Base-by-base conservation (phyloP, 805 yeast species). In the Candida germanica region DNA sequence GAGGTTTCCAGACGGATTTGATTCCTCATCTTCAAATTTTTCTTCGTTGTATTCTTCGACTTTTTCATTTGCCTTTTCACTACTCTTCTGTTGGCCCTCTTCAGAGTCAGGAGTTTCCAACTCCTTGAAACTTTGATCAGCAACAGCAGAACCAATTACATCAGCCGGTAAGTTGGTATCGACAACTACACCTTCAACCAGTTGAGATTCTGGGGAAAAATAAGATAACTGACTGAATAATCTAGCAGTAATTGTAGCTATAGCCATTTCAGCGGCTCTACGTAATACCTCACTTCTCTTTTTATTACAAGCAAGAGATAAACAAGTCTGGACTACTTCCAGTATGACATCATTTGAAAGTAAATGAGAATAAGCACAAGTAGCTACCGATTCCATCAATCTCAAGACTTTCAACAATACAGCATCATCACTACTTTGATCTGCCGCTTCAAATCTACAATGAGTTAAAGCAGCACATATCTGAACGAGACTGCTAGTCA, bases 381-480 rank as follows among this genome's bases (percentile, higher is more conserved):
- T 67, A 11, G 88, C 71, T 11, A 89, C 71, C 15, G 45, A 41
- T 47, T 87, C 91, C 48, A 91, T 66, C 17, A 91, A 65, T 29
- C 83, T 69, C 43, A 93, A 74, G 14, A 93, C 95, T 52, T 86
- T 86, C 34, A 91, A 70, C 30, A 93, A 65, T 3, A 93, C 91
- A 0, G 94, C 85, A 56, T 93, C 98, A 61, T 93, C 98, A 28
- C 87, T 83, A 23, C 83, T 75, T 56, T 87, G 95, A 54, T 89
- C 96, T 0, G 93, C 83, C 2, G 96, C 96, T 65, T 93, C 97
- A 56, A 93, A 93, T 30, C 96, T 77, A 61, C 98, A 93, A 55
- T 87, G 96, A 1, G 98, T 86, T 43, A 93, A 70, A 0, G 97
- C 76, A 21, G 77, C 75, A 7, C 82, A 75, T 31, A 84, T 71